Evolutionary conservation across 1,139 yeast species (phyloP).

Genomic region (Nakaseomyces kungkrabaensis): DNA sequence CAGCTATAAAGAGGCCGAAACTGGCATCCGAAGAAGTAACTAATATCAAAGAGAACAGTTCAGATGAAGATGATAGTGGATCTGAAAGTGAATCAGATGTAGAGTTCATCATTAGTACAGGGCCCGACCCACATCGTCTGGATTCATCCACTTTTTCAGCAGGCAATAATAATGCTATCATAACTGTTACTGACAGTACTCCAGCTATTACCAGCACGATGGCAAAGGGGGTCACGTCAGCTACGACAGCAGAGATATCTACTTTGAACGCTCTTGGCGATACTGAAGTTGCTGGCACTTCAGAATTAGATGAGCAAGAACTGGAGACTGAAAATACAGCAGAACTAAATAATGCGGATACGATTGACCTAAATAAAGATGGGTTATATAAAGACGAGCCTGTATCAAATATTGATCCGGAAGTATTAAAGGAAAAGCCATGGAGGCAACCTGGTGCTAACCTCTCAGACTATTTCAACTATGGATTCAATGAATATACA

Average conservation of each 20-base stretch:
- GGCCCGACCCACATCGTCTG: slow-evolving; percentile 27
- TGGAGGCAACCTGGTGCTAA: slow-evolving; percentile 99
- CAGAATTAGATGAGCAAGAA: slow-evolving; percentile 18
- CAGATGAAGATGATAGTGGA: slow-evolving; percentile 30
- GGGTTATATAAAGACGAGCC: slow-evolving; percentile 80
- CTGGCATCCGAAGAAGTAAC: not conserved
- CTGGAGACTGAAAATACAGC: slow-evolving; percentile 26
- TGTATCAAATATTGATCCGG: slow-evolving; percentile 72
- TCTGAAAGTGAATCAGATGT: slow-evolving; percentile 50
- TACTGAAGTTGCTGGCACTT: slow-evolving; percentile 7
- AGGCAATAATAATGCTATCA: slow-evolving; percentile 12
- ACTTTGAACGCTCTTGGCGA: slow-evolving; percentile 1
- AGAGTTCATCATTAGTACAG: slow-evolving; percentile 52
- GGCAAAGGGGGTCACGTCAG: slow-evolving; percentile 6
- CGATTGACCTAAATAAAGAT: slow-evolving; percentile 56
- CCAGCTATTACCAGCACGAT: slow-evolving; percentile 20
- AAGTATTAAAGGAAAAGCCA: slow-evolving; percentile 82
- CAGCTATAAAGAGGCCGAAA: slow-evolving; percentile 3
- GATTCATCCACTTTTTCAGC: slow-evolving; percentile 19
- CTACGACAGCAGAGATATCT: not conserved
- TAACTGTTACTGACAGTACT: slow-evolving; percentile 25
- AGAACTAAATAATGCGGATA: slow-evolving; percentile 27
- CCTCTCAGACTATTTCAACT: slow-evolving; percentile 85
- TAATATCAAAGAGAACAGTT: slow-evolving; percentile 2
- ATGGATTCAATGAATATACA: slow-evolving; percentile 90